Base-by-base conservation (phyloP, 176 grass and related monocot genomes). In the Cenchrus fungigraminus region DNA sequence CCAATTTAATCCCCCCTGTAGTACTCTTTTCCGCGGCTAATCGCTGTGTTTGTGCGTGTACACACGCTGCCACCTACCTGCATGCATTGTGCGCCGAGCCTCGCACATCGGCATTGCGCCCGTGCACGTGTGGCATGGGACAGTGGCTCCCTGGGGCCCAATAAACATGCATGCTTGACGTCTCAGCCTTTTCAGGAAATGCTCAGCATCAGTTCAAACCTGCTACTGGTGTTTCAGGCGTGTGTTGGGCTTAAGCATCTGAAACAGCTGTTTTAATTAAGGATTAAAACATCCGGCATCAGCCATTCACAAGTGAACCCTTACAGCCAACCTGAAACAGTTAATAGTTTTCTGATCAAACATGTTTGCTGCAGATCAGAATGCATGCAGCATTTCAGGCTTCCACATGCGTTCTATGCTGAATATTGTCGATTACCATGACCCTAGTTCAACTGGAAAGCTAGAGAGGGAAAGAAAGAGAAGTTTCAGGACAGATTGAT, bases 71-170 rank as follows among this genome's bases (percentile, higher is more conserved):
- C 15, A 63, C 74, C 83, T 51, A 40, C 37, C 37, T 40, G 37
- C 37, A 40, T 40, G 84, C 85, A 20, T 89, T 44, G 70, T 49
- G 72, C 70, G 20, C 22, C 64, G 51, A 34, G 73, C 85, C 15
- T 81, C 55, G 78, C 83, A 34, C 80, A 54, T 83, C 73, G 86
- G 45, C 32, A 16, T 78, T 58, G 73, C 57, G 67, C 59, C 79
- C 79, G 20, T 87, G 88, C 88, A 87, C 88, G 84, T 90, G 88
- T 90, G 88, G 66, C 16, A 12, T 90, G 79, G 88, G 84, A 83
- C 80, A 79, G 9, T 53, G 69, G 19, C 60, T 58, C 68, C 81
- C 81, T 74, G 51, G 74, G 74, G 13, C 67, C 86, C 65, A 29
- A 29, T 88, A 79, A 88, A 73, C 65, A 66, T 60, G 58, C 58